A percentile compares a stretch with the other conserved stretches of the same genome.
These are phyloP conservation scores for Senecio squalidus DNA, from an alignment of 140 eudicot genomes.

Conservation along the genomic window DNA sequence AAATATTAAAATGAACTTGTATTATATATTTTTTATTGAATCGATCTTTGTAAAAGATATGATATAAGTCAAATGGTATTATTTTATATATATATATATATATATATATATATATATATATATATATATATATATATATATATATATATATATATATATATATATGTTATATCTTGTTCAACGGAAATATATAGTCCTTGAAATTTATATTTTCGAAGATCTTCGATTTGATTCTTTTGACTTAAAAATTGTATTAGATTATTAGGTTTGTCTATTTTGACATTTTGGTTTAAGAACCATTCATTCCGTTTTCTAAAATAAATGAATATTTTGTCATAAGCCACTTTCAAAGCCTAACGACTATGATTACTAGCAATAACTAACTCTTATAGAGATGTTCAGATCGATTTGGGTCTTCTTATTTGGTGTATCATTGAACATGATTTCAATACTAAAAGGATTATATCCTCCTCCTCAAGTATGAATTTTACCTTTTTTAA, in stretches of 20 bases:
- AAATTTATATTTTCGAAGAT: neutral
- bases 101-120: neutral
- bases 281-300: too few relatives aligned
- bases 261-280: neutral
- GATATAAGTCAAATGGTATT: neutral
- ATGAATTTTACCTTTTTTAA: too few relatives aligned
- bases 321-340: too few relatives aligned
- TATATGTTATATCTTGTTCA: neutral
- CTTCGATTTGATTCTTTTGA: neutral
- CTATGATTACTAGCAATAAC: too few relatives aligned
- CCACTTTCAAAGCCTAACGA: too few relatives aligned
- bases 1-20: neutral
- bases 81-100: neutral
- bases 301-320: too few relatives aligned
- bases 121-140: neutral
- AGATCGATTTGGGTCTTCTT: too few relatives aligned
- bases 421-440: too few relatives aligned
- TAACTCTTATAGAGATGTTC: too few relatives aligned
- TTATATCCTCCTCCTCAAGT: too few relatives aligned
- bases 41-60: neutral
- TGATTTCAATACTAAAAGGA: too few relatives aligned
- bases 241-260: neutral
- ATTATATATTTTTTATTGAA: neutral
- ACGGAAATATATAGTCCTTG: conserved; percentile 2
- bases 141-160: neutral